phyloP scores from a whole-genome alignment of 495 filamentous ascomycete species.

The Hypomontagnella monticulosa region DNA sequence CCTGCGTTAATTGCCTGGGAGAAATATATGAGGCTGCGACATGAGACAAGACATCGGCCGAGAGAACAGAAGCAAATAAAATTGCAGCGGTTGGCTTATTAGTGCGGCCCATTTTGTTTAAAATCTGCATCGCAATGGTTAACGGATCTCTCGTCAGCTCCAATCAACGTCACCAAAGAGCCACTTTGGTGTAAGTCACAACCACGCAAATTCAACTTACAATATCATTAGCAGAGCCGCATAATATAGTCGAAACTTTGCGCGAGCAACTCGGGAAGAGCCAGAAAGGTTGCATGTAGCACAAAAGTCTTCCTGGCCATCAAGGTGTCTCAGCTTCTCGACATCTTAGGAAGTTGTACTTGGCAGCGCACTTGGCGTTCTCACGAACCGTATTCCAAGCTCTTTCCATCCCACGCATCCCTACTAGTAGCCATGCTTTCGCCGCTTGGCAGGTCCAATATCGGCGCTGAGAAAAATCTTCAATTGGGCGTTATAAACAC shows the following conservation, averaged over 20 bases:
- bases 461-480: background rate
- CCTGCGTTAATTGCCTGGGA: background rate
- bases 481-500: background rate
- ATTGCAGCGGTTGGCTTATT: background rate
- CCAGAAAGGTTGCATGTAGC: slow-evolving; percentile 3
- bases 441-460: slow-evolving; percentile 12
- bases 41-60: background rate
- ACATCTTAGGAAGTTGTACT: slow-evolving; percentile 14
- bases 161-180: background rate
- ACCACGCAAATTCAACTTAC: background rate
- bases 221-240: slow-evolving; percentile 15
- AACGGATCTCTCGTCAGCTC: background rate
- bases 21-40: slow-evolving; percentile 7
- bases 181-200: background rate
- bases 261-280: background rate
- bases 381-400: slow-evolving; percentile 2
- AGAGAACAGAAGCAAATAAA: background rate
- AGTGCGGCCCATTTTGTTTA: background rate
- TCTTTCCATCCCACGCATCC: slow-evolving; percentile 11
- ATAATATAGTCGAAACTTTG: slow-evolving; percentile 18
- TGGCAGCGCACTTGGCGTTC: slow-evolving; percentile 2
- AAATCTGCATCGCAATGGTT: background rate
- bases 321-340: slow-evolving; percentile 24
- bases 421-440: slow-evolving; percentile 4
- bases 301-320: slow-evolving; percentile 10